Evolutionary conservation across 768 basidiomycete species (phyloP), one percentile per base, ranked within the genome.

Genomic region (Lanmaoa rubissima): DNA sequence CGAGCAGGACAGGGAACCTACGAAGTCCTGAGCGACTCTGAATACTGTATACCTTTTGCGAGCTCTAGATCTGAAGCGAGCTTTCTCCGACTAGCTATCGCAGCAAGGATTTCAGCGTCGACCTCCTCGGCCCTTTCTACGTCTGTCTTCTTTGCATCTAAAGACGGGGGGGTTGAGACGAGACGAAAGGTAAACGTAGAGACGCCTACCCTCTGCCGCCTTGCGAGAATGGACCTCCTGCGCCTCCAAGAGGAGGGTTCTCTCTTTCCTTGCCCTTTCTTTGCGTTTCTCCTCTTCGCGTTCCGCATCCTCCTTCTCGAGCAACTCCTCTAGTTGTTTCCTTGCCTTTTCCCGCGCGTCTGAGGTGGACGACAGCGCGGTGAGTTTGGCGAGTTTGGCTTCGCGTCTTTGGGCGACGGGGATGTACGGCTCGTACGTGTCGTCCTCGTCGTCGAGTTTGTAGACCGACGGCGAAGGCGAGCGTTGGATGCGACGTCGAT

Each of bases 51-150:
- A 8, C 96, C 97, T 68, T 93, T 85, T 2, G 97, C 96, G 34
- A 98, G 75, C 70, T 99, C 97, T 67, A 92, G 78, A 64, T 94
- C 94, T 5, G 94, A 94, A 0, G 92, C 94, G 13, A 99, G 82
- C 69, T 94, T 96, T 69, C 90, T 81, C 65, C 94, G 81, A 59
- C 88, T 91, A 36, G 92, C 90, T 63, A 98, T 94, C 14, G 96
- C 95, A 46, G 88, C 89, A 11, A 98, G 74, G 48, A 99, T 90
- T 67, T 93, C 88, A 7, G 89, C 92, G 69, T 99, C 97, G 46
- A 79, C 86, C 70, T 97, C 97, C 52, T 89, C 87, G 7, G 81
- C 86, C 66, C 88, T 90, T 74, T 98, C 87, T n/a, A 79, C 80
- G 7, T 85, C 89, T 8, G 88, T 89, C 76, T 98, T 98, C 69